Percentiles rank a stretch among this genome's conserved stretches.
phyloP scores from a whole-genome alignment of 2,329 filamentous ascomycete species.

The Stachybotrys chartarum region DNA sequence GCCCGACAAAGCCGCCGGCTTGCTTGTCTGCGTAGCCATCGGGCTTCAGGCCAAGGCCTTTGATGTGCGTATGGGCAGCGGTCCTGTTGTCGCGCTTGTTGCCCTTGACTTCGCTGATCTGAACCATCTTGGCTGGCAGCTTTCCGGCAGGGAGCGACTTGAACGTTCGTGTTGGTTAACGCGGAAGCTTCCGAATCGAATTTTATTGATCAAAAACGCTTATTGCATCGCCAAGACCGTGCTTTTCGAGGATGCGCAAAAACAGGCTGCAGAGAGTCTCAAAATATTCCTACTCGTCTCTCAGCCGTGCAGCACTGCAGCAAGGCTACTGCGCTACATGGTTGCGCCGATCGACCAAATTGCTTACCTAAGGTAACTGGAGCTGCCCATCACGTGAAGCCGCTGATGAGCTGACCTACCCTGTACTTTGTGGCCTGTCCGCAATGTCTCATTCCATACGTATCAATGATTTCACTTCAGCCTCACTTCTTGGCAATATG shows the following conservation, averaged over 20 bases:
- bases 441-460: too few species aligned
- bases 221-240: not conserved
- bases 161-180: not conserved
- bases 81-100: constrained; percentile 94
- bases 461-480: too few species aligned
- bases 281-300: not conserved
- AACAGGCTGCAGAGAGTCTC: not conserved
- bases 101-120: constrained; percentile 91
- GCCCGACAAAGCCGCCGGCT: constrained; percentile 81
- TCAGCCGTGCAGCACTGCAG: not conserved
- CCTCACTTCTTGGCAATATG: too few species aligned
- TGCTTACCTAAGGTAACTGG: not conserved
- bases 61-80: constrained; percentile 96
- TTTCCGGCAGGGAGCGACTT: not conserved
- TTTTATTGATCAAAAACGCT: not conserved
- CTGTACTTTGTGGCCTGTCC: too few species aligned
- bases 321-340: not conserved
- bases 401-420: too few species aligned
- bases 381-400: too few species aligned
- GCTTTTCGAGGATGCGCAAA: not conserved
- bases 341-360: not conserved
- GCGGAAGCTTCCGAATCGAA: too few species aligned
- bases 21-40: constrained; percentile 82
- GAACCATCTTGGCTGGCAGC: constrained; percentile 54
- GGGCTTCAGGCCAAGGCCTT: constrained; percentile 76